Percentiles rank a stretch among this genome's conserved stretches.
Conservation (phyloP, 2,329 filamentous ascomycete genomes). For the Phaeosphaeriaceae sp. region DNA sequence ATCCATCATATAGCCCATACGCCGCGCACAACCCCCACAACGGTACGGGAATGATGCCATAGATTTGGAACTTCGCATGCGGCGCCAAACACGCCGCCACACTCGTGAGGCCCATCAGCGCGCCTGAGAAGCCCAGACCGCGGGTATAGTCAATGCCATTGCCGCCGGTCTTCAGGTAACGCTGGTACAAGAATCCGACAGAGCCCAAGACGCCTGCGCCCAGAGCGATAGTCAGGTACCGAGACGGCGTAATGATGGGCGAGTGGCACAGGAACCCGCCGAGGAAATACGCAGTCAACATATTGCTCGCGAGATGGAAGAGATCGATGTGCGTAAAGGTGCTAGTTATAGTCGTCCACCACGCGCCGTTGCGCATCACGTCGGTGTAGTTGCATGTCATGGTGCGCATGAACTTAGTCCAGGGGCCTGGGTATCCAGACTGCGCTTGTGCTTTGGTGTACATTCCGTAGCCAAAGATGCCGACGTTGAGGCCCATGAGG, state of each 20-base stretch:
- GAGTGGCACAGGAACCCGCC: conserved; percentile 40
- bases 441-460: conserved; percentile 38
- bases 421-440: conserved; percentile 21
- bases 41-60: conserved; percentile 50
- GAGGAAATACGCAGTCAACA: conserved; percentile 50
- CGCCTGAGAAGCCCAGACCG: conserved; percentile 48
- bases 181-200: conserved; percentile 21
- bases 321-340: conserved; percentile 49
- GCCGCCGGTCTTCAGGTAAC: conserved; percentile 8
- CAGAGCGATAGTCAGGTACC: conserved; percentile 35
- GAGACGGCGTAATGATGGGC: conserved; percentile 36
- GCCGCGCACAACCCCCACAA: conserved; percentile 46
- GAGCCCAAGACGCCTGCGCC: conserved; percentile 40
- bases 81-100: conserved; percentile 51
- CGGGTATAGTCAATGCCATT: conserved; percentile 11
- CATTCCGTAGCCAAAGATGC: conserved; percentile 48
- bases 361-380: conserved; percentile 33
- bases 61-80: conserved; percentile 37
- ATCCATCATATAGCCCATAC: conserved; percentile 50
- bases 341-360: conserved; percentile 49
- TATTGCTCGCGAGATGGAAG: conserved; percentile 51
- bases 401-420: conserved; percentile 32
- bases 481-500: conserved; percentile 51
- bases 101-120: conserved; percentile 50
- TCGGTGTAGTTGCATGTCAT: conserved; percentile 43